Evolutionary conservation across 2,329 filamentous ascomycete genomes (phyloP).

Genomic region (Fusarium begoniae): DNA sequence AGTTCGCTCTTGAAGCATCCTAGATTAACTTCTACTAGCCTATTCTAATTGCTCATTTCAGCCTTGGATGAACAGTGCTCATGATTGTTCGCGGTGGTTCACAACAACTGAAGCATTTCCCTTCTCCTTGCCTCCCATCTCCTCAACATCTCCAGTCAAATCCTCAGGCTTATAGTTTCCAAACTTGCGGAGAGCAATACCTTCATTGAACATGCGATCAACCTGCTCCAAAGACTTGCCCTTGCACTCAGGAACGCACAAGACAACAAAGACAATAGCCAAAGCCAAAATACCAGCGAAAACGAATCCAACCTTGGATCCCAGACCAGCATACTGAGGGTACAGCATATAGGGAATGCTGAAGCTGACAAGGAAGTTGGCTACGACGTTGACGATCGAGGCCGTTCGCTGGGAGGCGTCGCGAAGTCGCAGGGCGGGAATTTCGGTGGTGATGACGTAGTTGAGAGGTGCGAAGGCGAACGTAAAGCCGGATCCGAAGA

Average conservation of each 20-base stretch:
- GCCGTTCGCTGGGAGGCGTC: conserved; percentile 18
- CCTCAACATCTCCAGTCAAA: neutral
- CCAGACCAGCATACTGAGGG: conserved; percentile 19
- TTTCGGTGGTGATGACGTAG: conserved; percentile 35
- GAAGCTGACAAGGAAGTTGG: conserved; percentile 34
- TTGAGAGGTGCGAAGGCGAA: conserved; percentile 16
- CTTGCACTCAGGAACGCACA: conserved; percentile 33
- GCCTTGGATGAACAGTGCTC: neutral
- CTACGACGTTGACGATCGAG: neutral
- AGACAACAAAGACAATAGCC: conserved; percentile 16
- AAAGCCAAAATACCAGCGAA: conserved; percentile 21
- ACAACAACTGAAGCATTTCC: neutral
- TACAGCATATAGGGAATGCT: conserved; percentile 32
- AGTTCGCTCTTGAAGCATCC: rapidly evolving
- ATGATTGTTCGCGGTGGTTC: neutral
- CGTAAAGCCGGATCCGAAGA: conserved; percentile 28
- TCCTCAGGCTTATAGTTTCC: conserved; percentile 17
- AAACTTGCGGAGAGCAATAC: conserved; percentile 28
- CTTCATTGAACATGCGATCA: conserved; percentile 30
- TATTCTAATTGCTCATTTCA: rapidly evolving
- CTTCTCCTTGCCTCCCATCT: neutral
- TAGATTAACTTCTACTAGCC: rapidly evolving
- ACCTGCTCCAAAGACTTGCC: conserved; percentile 36
- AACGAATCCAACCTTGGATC: conserved; percentile 32
- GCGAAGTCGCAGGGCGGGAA: conserved; percentile 19